These are phyloP conservation scores for Mycena latifolia DNA, from an alignment of 768 basidiomycete species.

Conservation along the genomic window DNA sequence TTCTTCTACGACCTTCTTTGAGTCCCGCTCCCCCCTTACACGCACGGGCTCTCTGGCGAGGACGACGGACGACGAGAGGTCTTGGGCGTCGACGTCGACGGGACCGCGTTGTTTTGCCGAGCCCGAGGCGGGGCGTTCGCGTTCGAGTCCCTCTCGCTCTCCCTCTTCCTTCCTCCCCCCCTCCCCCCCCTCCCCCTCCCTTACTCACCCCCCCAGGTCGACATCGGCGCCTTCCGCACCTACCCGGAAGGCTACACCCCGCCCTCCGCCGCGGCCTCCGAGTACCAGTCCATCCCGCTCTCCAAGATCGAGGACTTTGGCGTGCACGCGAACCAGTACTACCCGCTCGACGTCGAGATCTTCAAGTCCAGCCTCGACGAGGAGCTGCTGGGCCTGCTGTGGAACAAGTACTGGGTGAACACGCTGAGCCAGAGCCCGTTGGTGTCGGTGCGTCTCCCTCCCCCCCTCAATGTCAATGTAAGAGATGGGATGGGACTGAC, in stretches of 20 bases:
- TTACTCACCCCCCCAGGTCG: slow-evolving; percentile 65
- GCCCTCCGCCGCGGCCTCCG: slow-evolving; percentile 38
- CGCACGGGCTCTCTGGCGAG: too few relatives aligned
- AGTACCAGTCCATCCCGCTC: slow-evolving; percentile 97
- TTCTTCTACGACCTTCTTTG: too few relatives aligned
- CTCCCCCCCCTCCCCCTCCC: too few relatives aligned
- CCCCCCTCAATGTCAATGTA: too few relatives aligned
- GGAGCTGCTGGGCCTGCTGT: slow-evolving; percentile 88
- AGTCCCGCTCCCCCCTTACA: too few relatives aligned
- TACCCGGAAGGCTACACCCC: slow-evolving; percentile 93
- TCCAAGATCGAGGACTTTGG: slow-evolving; percentile 99
- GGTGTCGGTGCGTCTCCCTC: slow-evolving; percentile 88
- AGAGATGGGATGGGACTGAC: too few relatives aligned
- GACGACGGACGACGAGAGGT: too few relatives aligned
- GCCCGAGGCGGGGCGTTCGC: too few relatives aligned
- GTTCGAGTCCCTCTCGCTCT: too few relatives aligned
- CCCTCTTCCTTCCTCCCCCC: too few relatives aligned
- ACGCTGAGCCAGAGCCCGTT: slow-evolving; percentile 94
- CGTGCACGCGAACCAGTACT: slow-evolving; percentile 97
- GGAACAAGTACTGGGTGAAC: slow-evolving; percentile 99
- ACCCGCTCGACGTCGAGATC: slow-evolving; percentile 92
- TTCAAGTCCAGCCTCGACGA: slow-evolving; percentile 94
- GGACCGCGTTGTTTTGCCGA: too few relatives aligned
- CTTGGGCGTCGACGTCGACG: too few relatives aligned
- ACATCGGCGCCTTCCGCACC: slow-evolving; percentile 98